phyloP scores from a whole-genome alignment of 331 rosid genomes.

The Dryas integrifolia region DNA sequence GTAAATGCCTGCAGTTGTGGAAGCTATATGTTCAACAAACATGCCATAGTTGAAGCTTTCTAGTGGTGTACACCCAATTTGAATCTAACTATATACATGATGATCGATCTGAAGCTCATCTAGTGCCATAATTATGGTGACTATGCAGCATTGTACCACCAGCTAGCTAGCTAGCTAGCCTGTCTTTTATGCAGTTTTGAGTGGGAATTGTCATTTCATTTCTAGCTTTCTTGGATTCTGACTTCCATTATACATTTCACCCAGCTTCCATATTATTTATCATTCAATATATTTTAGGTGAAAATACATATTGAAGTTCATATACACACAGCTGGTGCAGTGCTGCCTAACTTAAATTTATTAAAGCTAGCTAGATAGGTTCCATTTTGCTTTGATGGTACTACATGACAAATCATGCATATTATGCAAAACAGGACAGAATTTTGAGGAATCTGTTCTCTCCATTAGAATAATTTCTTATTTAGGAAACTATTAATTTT shows the following conservation, averaged over 20 bases:
- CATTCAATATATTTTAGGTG: neutral
- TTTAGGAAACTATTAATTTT: neutral
- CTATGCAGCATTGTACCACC: constrained; percentile 32
- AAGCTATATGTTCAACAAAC: constrained; percentile 16
- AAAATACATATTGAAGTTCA: constrained; percentile 21
- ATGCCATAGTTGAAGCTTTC: constrained; percentile 30
- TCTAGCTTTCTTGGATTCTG: constrained; percentile 32
- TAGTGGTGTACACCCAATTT: constrained; percentile 42
- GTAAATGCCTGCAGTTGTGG: constrained; percentile 37
- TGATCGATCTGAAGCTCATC: constrained; percentile 9
- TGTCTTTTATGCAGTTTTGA: constrained; percentile 10
- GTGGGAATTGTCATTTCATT: constrained; percentile 35
- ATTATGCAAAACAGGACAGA: neutral
- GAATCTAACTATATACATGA: constrained; percentile 24
- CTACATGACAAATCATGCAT: neutral
- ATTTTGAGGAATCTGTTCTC: constrained; percentile 1
- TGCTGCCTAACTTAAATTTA: constrained; percentile 40
- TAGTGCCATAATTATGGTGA: constrained; percentile 27
- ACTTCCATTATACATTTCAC: constrained; percentile 32
- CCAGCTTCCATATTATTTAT: neutral
- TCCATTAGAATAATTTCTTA: neutral
- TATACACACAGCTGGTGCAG: neutral
- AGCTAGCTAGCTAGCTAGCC: constrained; percentile 5
- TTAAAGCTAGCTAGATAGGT: constrained; percentile 23
- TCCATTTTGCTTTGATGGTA: neutral